Base-by-base conservation (phyloP, 2,329 filamentous ascomycete genomes). In the Lachnum nothofagi region DNA sequence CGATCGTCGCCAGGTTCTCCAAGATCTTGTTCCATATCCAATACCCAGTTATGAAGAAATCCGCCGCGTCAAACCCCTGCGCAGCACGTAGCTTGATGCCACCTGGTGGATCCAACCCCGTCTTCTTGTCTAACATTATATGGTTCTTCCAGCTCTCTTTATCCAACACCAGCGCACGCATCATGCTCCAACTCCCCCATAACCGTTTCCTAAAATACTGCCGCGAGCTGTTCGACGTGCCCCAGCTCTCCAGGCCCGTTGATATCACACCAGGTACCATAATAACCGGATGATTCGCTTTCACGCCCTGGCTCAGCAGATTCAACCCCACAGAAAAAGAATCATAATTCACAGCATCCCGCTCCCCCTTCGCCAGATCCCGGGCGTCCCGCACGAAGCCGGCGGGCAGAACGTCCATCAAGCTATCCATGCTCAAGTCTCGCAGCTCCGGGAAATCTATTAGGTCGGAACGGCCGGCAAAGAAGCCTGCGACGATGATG, bases 111-210 rank as follows among this genome's bases (percentile, higher is more conserved):
- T 98, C 93, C 19, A 98, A 74, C 0, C 93, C 93, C 0, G 91
- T 96, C 31, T 81, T 69, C 67, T 91, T 91, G 68, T 98, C 93
- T 9, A 98, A 77, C 91, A 97, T 97, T 59, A 98, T 88, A 66
- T 98, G 93, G 61, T 75, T 84, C 73, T 96, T 98, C 93, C 93
- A 98, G 27, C 80, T 77, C 23, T 94, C 84, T 69, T 97, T 96
- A 67, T 97, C 93, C 62, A 95, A 70, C 1, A 98, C 88, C 56
- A 98, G 71, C 0, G 93, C 91, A 42, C 86, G 80, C 90, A 98
- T 96, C 93, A 98, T 98, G 56, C 82, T 95, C 93, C 94, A 98
- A 59, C 89, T 95, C 4, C 93, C 93, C 93, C 93, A 98, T 42
- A 98, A 72, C 46, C 93, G 78, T 71, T 94, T 95, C 54, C 93